Base-by-base conservation (phyloP, 768 basidiomycete genomes). In the Multifurca ochricompacta region DNA sequence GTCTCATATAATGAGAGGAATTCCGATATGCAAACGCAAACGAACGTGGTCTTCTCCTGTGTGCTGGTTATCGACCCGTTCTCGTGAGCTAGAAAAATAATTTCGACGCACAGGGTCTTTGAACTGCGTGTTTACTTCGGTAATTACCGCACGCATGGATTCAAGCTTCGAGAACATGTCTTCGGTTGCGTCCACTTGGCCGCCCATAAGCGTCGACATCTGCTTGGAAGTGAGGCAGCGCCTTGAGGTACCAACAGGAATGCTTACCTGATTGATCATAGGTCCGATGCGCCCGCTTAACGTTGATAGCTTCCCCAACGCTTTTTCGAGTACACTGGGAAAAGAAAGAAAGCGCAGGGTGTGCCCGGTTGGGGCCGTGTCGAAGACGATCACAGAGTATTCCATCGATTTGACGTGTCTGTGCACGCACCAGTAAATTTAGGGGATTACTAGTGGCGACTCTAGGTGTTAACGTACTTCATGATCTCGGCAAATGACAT, bases 401-500 rank as follows among this genome's bases (percentile, higher is more conserved):
- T 97, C 85, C 94, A 99, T 98, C 18, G 95, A 97, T 71, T 99
- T 97, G 70, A 99, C 96, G 69, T 99, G 95, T 69, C 94, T 97
- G 63, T 5, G 51, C 8, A 51, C 13, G 11, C 47, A 41, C 56
- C 31, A 3, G 56, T 31, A 47, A 30, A 40, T 28, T 6, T 25
- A 21, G 19, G 37, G 30, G 8, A 48, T 40, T 35, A 6, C 19
- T 42, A 19, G 13, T 27, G 52, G 11, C 40, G 35, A 42, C 23
- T 16, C 10, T 13, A 8, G 31, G 3, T 19, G 43, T 10, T 43
- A 21, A 30, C 82, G 53, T 55, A 96, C 95, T 98, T 99, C 96
- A 98, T 99, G 69, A 99, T 96, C 70, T 99, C 96, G 0, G 96
- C 96, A 63, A 99, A 99, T 59, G 92, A 93, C 96, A 99, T 98